Evolutionary conservation across 164 flowering plant species (phyloP).

Genomic region (Vitis rupestris): DNA sequence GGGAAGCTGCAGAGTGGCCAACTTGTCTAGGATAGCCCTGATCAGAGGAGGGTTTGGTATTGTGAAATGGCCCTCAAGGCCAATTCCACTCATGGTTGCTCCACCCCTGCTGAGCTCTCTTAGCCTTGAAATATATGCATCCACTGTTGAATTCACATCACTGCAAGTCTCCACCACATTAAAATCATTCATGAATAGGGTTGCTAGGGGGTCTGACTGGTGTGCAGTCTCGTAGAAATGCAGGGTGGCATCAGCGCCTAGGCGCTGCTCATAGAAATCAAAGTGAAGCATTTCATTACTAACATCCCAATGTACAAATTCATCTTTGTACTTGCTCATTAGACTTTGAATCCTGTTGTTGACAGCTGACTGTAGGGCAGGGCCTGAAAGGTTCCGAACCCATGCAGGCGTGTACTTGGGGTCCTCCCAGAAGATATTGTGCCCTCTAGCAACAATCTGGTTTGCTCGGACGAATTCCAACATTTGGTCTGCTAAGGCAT

Average conservation of each 20-base stretch:
- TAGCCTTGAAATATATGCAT: constrained; percentile 51
- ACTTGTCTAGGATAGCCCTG: constrained; percentile 77
- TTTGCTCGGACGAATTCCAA: constrained; percentile 64
- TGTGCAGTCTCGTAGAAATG: constrained; percentile 63
- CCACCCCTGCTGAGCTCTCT: constrained; percentile 55
- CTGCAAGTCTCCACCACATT: constrained; percentile 87
- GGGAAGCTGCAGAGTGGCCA: constrained; percentile 78
- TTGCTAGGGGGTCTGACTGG: constrained; percentile 67
- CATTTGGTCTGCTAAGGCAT: constrained; percentile 74
- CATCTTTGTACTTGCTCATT: constrained; percentile 62
- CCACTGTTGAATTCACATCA: constrained; percentile 86
- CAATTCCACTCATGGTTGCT: constrained; percentile 70
- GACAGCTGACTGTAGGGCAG: constrained; percentile 52
- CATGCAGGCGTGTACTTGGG: constrained; percentile 73
- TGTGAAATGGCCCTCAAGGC: constrained; percentile 76
- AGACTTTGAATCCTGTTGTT: constrained; percentile 61
- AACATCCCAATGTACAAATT: constrained; percentile 96
- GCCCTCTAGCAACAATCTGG: constrained; percentile 67
- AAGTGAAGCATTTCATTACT: constrained; percentile 93
- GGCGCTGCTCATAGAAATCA: constrained; percentile 71
- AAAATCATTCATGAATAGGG: constrained; percentile 83
- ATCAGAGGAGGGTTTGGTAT: constrained; percentile 75
- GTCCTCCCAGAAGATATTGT: constrained; percentile 97
- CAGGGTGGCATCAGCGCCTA: constrained; percentile 65
- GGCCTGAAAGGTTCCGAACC: constrained; percentile 67